Evolutionary conservation across 2,329 filamentous ascomycete species (phyloP).

Genomic region (Ophiostoma novo-ulmi): DNA sequence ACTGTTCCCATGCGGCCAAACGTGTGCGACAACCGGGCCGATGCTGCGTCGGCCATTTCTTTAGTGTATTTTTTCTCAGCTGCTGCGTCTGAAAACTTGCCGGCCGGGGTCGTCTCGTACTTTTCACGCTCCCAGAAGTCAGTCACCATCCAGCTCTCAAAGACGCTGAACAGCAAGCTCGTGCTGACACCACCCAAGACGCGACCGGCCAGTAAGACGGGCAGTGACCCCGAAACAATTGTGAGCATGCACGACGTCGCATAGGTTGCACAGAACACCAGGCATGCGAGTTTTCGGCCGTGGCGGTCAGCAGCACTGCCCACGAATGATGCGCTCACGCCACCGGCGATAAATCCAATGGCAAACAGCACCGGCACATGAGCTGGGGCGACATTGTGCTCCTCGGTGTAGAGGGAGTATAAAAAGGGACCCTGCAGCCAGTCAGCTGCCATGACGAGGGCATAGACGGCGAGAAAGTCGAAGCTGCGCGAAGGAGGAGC

Average conservation of each 20-base stretch:
- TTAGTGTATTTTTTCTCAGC: not conserved
- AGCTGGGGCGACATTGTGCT: slow-evolving; percentile 31
- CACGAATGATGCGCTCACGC: slow-evolving; percentile 42
- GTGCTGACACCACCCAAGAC: slow-evolving; percentile 51
- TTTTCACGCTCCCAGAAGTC: slow-evolving; percentile 46
- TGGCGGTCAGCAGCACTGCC: slow-evolving; percentile 46
- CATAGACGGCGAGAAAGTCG: slow-evolving; percentile 42
- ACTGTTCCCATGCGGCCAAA: slow-evolving; percentile 49
- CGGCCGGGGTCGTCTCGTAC: slow-evolving; percentile 23
- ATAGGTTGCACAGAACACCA: slow-evolving; percentile 51
- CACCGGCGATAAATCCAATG: slow-evolving; percentile 42
- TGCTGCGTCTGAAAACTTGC: not conserved
- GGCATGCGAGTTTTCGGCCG: slow-evolving; percentile 49
- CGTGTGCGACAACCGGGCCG: slow-evolving; percentile 41
- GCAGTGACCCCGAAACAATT: slow-evolving; percentile 31
- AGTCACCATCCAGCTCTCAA: slow-evolving; percentile 58
- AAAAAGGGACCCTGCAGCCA: slow-evolving; percentile 42
- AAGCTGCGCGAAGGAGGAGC: slow-evolving; percentile 20
- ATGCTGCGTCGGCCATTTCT: slow-evolving; percentile 28
- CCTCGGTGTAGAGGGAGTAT: slow-evolving; percentile 36
- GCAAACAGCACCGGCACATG: slow-evolving; percentile 40
- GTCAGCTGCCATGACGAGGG: slow-evolving; percentile 47
- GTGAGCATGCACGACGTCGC: slow-evolving; percentile 46
- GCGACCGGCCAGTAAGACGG: slow-evolving; percentile 48
- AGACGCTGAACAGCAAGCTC: slow-evolving; percentile 53